These are phyloP conservation scores for Leptodermis oblonga DNA, from an alignment of 257 asterid species.

Conservation along the genomic window DNA sequence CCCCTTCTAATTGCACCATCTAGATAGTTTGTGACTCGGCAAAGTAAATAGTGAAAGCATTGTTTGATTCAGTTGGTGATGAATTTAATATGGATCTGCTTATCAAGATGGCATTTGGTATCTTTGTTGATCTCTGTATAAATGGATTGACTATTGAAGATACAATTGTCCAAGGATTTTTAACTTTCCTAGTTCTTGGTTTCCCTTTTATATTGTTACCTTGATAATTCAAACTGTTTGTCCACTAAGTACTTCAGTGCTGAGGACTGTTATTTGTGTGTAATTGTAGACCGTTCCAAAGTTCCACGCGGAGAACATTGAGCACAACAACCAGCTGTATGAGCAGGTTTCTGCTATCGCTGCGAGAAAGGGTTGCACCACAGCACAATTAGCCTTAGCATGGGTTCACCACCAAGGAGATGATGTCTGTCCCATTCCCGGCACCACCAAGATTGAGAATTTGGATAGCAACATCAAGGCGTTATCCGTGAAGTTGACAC, in stretches of 20 bases:
- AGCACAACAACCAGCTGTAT: constrained; percentile 23
- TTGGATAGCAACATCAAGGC: constrained; percentile 34
- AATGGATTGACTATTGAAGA: not conserved
- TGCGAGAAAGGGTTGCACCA: constrained; percentile 25
- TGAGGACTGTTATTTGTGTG: not conserved
- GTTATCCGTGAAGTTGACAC: constrained; percentile 23
- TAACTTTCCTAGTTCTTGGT: not conserved
- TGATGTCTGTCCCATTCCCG: constrained; percentile 36
- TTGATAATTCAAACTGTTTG: too few species aligned
- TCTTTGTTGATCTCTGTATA: not conserved
- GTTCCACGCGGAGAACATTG: constrained; percentile 23
- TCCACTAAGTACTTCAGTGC: not conserved
- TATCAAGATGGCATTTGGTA: not conserved
- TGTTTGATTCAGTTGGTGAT: not conserved
- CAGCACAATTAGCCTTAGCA: constrained; percentile 35
- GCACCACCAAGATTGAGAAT: constrained; percentile 30
- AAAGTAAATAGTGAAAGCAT: not conserved
- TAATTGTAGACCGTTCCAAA: constrained; percentile 12
- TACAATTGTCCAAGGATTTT: not conserved
- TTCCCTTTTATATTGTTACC: too few species aligned
- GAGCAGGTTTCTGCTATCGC: constrained; percentile 27
- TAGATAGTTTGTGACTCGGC: not conserved
- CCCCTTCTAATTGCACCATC: not conserved
- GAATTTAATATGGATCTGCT: not conserved
- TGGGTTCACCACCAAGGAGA: constrained; percentile 38